Base-by-base conservation (phyloP, 371 early-diverging fungal genomes). In the Mortierella sp. region DNA sequence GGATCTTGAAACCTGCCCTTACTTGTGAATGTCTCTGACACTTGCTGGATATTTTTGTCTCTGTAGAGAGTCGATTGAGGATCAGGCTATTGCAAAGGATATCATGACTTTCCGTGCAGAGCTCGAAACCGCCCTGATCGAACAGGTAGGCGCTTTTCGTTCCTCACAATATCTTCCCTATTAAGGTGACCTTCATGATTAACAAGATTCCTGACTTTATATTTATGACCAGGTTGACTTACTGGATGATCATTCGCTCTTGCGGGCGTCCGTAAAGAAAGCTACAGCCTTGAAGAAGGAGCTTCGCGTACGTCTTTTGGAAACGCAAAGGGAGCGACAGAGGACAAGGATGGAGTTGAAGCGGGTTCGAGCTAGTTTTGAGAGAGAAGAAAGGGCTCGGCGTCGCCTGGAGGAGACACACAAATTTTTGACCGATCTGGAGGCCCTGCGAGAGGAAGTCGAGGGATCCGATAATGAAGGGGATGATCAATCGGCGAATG, bases 361-460 rank as follows among this genome's bases (percentile, higher is more conserved):
- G 30, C 60, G 59, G 0, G 70, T 76, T 23, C 64, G 78, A 23
- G 51, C 59, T 12, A 39, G 21, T 47, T 76, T 76, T 65, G 78
- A 76, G 28, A 30, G 78, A 6, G 65, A 76, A 30, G 70, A 76
- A 11, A 47, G 78, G 23, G 61, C 55, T 26, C 64, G 78, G 17
- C 64, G 62, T 24, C 56, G 78, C 14, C 24, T 76, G 27, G 78
- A 76, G 50, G 78, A 70, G 28, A 76, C 70, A 5, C 78, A 76
- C 32, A 55, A 51, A 11, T 76, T 76, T 65, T 55, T 76, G 57
- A 70, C 70, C 2, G 70, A 70, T 42, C 47, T 76, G 30, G 78
- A 76, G 34, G 55, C 78, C 3, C 24, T 76, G 41, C 64, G 78
- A 23, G 75, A 73, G n/a, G 56, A 63, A 37, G 64, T 67, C 7